Conservation (phyloP, 2,329 filamentous ascomycete species). For the Aspergillus ruber region DNA sequence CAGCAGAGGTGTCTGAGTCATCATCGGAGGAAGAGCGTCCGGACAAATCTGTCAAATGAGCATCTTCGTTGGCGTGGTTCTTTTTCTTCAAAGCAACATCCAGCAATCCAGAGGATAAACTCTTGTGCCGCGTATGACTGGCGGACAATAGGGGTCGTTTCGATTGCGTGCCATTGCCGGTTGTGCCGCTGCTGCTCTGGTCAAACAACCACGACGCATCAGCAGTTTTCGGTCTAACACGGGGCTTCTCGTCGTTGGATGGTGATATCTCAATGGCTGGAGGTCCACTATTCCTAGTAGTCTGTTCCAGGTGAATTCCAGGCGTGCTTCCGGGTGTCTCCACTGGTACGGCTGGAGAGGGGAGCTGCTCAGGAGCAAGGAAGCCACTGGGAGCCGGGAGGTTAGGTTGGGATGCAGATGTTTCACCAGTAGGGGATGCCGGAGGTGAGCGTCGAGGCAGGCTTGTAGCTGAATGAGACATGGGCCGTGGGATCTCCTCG, state of each 20-base stretch:
- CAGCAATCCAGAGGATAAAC: slow-evolving; percentile 23
- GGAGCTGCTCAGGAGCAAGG: slow-evolving; percentile 54
- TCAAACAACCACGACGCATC: slow-evolving; percentile 33
- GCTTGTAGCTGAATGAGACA: slow-evolving; percentile 28
- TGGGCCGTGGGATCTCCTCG: slow-evolving; percentile 25
- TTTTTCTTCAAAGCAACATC: slow-evolving; percentile 18
- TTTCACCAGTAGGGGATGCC: slow-evolving; percentile 17
- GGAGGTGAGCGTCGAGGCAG: slow-evolving; percentile 26
- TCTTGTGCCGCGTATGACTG: slow-evolving; percentile 27
- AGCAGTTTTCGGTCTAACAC: slow-evolving; percentile 39
- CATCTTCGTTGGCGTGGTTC: slow-evolving; percentile 13
- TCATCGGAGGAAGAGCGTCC: slow-evolving; percentile 19
- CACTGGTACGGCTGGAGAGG: slow-evolving; percentile 75
- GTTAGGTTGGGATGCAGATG: slow-evolving; percentile 5
- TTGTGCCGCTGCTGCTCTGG: slow-evolving; percentile 11
- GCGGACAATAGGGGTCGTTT: slow-evolving; percentile 39
- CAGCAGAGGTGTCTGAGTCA: slow-evolving; percentile 25
- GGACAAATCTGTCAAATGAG: slow-evolving; percentile 6
- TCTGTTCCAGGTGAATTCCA: slow-evolving; percentile 64
- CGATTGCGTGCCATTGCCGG: slow-evolving; percentile 13
- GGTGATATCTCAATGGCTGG: slow-evolving; percentile 51
- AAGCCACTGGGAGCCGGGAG: slow-evolving; percentile 6
- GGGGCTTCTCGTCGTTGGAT: slow-evolving; percentile 22
- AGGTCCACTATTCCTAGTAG: slow-evolving; percentile 59
- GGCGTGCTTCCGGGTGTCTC: slow-evolving; percentile 71